Evolutionary conservation across 768 basidiomycete species (phyloP), one percentile per base, ranked within the genome.

Genomic region (Calvatia gigantea): DNA sequence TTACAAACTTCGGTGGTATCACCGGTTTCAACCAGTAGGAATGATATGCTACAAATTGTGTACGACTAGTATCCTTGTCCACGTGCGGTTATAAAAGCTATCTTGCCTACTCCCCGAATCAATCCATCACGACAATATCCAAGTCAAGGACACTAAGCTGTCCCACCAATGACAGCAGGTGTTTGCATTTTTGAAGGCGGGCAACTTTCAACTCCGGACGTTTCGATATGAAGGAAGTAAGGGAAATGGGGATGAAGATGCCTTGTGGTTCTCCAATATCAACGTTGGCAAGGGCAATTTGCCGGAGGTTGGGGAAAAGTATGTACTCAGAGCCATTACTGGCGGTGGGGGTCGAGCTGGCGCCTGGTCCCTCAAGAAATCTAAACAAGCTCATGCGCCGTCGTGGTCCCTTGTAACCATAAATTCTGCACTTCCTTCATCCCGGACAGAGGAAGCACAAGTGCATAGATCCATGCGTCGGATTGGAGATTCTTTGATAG

Each of bases 1-100:
- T 33, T 56, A 60, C 49, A 5, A 57, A 57, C 25, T 51, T 57
- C 19, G 12, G 33, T 25, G 56, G 56, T 27, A 57, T 51, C 15
- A 43, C 38, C 17, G 54, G 54, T 15, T 56, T 56, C 37, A 56
- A 27, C 33, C 50, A 56, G 60, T 61, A 48, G 33, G 17, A 31
- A 29, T 12, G 48, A n/a, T 31, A 38, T 29, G 29, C 5, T 43
- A 53, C 31, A 31, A 48, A 27, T 21, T 61, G 25, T n/a, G n/a
- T 32, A 48, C 31, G 9, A 12, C 29, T 17, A 15, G 31, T 19
- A 19, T 21, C 41, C 41, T 41, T 3, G 39, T 19, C 41, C 11
- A 4, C 25, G 17, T 7, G 11, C 21, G 19, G 14, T 11, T 25
- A 12, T 12, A 42, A 25, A 7, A 25, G 5, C n/a, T n/a, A n/a